Base-by-base conservation (phyloP, 1,139 yeast genomes). In the Scheffersomyces illinoinensis region DNA sequence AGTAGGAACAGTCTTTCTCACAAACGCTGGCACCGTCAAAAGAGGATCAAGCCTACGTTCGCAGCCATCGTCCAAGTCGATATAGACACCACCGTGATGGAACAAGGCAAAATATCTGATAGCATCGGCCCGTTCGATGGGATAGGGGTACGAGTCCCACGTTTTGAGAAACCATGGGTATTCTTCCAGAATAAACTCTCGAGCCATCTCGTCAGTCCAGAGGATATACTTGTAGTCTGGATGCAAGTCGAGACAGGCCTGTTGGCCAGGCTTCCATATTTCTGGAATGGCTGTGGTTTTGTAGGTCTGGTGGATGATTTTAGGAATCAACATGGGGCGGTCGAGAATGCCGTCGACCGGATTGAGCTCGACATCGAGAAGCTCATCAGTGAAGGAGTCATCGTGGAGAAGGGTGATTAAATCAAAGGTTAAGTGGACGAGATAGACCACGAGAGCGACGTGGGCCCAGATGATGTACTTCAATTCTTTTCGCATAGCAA, bases 111-210 rank as follows among this genome's bases (percentile, higher is more conserved):
- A 93, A 76, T 93, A 93, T 63, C 98, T 82, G 56, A 93, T 90
- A n/a, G 92, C 96, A 69, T 93, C 98, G 0, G 97, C 98, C 61
- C 98, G 78, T 79, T 91, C 88, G 64, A 93, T 93, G 39, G 93
- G 93, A 71, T 87, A 92, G 53, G 83, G 85, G 72, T 93, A 93
- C 51, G 81, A 73, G 69, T 91, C 95, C 83, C 90, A 93, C 10
- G 95, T 89, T 19, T 80, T 74, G 60, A 93, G 76, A 70, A 93
- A 93, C 97, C 98, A 93, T 1, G 95, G 89, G 71, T 88, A 93
- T 64, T 90, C 84, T 66, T 87, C 87, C 52, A 85, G 81, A 62
- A 93, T 91, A 69, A 93, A 93, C 55, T 89, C 88, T 58, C 92
- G 80, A 20, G 97, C 85, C 87, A 84, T 87, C 56, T 85, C 89